A percentile compares a stretch with the other conserved stretches of the same genome.
These are phyloP conservation scores for Collybia mongolica DNA, from an alignment of 768 basidiomycete genomes.

Conservation along the genomic window DNA sequence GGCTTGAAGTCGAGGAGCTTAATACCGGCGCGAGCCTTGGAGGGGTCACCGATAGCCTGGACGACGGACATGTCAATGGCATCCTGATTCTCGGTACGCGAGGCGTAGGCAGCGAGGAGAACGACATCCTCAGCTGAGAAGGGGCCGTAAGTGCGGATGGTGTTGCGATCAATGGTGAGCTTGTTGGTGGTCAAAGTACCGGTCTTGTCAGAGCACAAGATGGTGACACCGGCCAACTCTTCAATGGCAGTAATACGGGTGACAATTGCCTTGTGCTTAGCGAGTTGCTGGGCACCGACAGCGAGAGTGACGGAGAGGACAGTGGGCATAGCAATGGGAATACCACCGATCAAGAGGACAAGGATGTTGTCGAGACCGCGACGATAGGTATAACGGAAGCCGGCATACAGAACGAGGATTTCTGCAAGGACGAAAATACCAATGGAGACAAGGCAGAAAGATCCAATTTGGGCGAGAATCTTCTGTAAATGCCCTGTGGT, in stretches of 20 bases:
- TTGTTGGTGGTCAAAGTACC: slow-evolving; percentile 99
- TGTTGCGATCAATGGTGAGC: slow-evolving; percentile 92
- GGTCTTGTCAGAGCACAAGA: slow-evolving; percentile 98
- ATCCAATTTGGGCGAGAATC: slow-evolving; percentile 96
- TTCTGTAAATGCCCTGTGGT: slow-evolving; percentile 98
- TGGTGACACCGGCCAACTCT: slow-evolving; percentile 97
- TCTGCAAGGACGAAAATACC: slow-evolving; percentile 95
- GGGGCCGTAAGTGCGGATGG: slow-evolving; percentile 87
- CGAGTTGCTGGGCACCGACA: slow-evolving; percentile 97
- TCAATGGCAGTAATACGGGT: slow-evolving; percentile 99
- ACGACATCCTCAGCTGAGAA: slow-evolving; percentile 91
- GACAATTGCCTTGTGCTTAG: slow-evolving; percentile 99
- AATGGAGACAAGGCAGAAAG: slow-evolving; percentile 95
- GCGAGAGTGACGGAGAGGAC: slow-evolving; percentile 98
- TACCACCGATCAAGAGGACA: slow-evolving; percentile 98
- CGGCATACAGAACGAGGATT: slow-evolving; percentile 91
- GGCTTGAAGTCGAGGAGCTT: slow-evolving; percentile 98
- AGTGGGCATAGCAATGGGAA: slow-evolving; percentile 99
- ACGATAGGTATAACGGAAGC: slow-evolving; percentile 88
- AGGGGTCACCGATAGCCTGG: slow-evolving; percentile 67
- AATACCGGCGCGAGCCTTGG: slow-evolving; percentile 85
- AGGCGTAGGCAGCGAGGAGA: slow-evolving; percentile 92
- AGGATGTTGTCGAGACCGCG: slow-evolving; percentile 96
- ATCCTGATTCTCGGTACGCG: slow-evolving; percentile 98
- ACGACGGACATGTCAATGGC: slow-evolving; percentile 93